phyloP scores from a whole-genome alignment of 1,139 yeast genomes.

The Suhomyces choctaworum region DNA sequence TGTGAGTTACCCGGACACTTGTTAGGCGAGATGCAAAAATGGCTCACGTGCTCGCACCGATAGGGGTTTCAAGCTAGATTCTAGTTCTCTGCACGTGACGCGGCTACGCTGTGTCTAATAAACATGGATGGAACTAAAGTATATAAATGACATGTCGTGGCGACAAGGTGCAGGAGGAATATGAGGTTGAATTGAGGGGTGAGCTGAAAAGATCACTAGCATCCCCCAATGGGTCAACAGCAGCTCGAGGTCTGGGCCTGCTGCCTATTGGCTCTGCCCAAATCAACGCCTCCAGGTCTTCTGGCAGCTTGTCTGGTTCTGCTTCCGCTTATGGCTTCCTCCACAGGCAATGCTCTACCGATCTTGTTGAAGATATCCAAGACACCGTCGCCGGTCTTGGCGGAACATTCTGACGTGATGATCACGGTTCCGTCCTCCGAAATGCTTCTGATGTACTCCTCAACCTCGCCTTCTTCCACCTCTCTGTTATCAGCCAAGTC shows the following conservation, averaged over 20 bases:
- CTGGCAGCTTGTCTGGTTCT: constrained; percentile 30
- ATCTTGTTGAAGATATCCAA: constrained; percentile 43
- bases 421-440: constrained; percentile 29
- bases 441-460: constrained; percentile 34
- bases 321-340: constrained; percentile 32
- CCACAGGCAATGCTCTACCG: constrained; percentile 48
- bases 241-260: constrained; percentile 28
- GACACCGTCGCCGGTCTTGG: constrained; percentile 49
- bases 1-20: constrained; percentile 7
- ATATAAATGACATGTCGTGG: too few species aligned
- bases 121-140: too few species aligned
- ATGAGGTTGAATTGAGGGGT: too few species aligned
- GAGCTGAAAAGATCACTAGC: too few species aligned
- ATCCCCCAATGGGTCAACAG: too few species aligned
- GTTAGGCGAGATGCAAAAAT: too few species aligned
- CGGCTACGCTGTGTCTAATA: too few species aligned
- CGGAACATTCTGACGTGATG: constrained; percentile 46
- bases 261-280: constrained; percentile 32
- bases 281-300: constrained; percentile 38
- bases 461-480: constrained; percentile 40
- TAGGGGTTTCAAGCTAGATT: too few species aligned
- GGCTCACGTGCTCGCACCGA: too few species aligned
- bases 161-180: too few species aligned
- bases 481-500: constrained; percentile 63
- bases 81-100: too few species aligned